Evolutionary conservation across 306 rosid genomes (phyloP), one percentile per base, ranked within the genome.

Genomic region (Gynostemma pentaphyllum): DNA sequence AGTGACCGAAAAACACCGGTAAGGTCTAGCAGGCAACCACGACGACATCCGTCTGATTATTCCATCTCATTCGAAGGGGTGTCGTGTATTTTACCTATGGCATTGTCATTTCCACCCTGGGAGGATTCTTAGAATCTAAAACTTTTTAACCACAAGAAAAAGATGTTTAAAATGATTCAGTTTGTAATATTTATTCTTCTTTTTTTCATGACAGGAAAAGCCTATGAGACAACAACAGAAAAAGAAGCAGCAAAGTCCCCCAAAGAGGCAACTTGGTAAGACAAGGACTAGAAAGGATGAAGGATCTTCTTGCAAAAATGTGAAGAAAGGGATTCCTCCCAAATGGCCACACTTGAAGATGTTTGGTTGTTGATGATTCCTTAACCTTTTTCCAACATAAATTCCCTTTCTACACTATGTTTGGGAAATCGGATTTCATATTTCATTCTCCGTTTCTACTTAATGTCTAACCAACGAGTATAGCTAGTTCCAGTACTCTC

Each of bases 331-430:
- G 16, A 15, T 18, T 15, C 23, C 83, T 69, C 45, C 79, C 32
- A 69, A 36, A 70, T 89, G 95, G 97, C 80, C 82, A 23, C 84
- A 72, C 66, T 68, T 84, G 21, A 80, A 81, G 57, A 30, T 82
- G 36, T 55, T 89, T 52, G 97, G 92, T n/a, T 86, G 95, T 75
- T 80, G 62, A 71, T 72, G 5, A 19, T 19, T 5, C 9, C 45
- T 30, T 50, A 16, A 7, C 19, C 28, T 32, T 15, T 21, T 24
- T 24, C 32, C 1, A 12, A 13, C 2, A 19, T 5, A 22, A 22
- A 48, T 22, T 22, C 54, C 5, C n/a, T n/a, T n/a, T n/a, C 2
- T 15, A 47, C 27, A 6, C 19, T 23, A 9, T 4, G 29, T 48
- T 48, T 48, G 28, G 4, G 23, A 2, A 48, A 48, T 2, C 14